Conservation (phyloP, 169 alveolate genomes). For the Besnoitia besnoiti region DNA sequence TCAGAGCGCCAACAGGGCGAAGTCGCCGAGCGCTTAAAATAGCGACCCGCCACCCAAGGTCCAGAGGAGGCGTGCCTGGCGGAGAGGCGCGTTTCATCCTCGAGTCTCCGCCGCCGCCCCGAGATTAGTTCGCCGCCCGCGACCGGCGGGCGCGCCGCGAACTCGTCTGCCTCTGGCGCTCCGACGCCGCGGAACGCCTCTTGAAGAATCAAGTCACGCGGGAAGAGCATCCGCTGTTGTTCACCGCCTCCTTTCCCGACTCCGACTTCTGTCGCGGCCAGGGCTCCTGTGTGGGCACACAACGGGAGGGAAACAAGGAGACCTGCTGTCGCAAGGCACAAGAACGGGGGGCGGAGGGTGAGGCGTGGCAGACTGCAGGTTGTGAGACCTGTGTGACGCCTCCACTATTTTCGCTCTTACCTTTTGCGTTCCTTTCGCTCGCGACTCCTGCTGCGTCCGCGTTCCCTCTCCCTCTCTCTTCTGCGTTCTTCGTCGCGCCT, state of each 20-base stretch:
- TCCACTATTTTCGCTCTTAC: background rate
- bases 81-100: no score
- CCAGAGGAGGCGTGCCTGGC: no score
- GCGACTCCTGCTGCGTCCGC: slow-evolving; percentile 61
- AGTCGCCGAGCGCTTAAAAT: no score
- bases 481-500: slow-evolving; percentile 50
- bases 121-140: no score
- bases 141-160: no score
- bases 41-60: no score
- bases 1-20: no score
- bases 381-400: background rate
- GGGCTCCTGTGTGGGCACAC: slow-evolving; percentile 13
- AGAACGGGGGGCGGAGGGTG: background rate
- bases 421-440: slow-evolving; percentile 38
- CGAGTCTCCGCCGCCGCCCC: no score
- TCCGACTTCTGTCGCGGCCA: slow-evolving; percentile 33
- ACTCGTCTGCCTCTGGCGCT: no score
- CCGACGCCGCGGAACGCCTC: no score
- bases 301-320: background rate
- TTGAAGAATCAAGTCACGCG: no score
- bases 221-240: no score
- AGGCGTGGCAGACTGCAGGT: background rate
- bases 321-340: background rate
- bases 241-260: slow-evolving; percentile 25
- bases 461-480: slow-evolving; percentile 61